Conservation (phyloP, 805 yeast genomes). For the Candida sphagnicola region DNA sequence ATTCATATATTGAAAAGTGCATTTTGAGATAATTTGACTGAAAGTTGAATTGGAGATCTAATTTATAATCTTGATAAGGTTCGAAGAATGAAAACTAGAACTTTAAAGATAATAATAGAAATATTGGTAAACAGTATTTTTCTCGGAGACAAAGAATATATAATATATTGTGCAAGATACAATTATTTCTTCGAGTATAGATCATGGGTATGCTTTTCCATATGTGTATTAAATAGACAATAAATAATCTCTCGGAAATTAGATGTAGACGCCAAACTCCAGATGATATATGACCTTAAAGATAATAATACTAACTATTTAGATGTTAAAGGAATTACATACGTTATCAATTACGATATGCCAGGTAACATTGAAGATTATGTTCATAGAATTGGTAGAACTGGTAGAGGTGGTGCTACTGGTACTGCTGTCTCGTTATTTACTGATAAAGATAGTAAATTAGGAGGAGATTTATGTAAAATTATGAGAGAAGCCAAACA, state of each 20-base stretch:
- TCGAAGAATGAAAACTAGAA: slow-evolving; percentile 1
- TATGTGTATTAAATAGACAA: slow-evolving; percentile 5
- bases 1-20: slow-evolving; percentile 6
- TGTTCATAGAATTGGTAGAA: slow-evolving; percentile 98
- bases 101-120: slow-evolving; percentile 1
- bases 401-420: slow-evolving; percentile 96
- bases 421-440: slow-evolving; percentile 96
- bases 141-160: neutral
- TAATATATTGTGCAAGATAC: neutral
- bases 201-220: slow-evolving; percentile 4
- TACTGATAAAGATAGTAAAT: slow-evolving; percentile 80
- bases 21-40: slow-evolving; percentile 2
- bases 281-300: neutral
- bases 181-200: slow-evolving; percentile 3
- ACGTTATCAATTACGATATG: slow-evolving; percentile 93
- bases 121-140: slow-evolving; percentile 6
- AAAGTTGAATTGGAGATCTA: slow-evolving; percentile 3
- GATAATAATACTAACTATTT: slow-evolving; percentile 27
- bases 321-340: slow-evolving; percentile 98
- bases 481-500: slow-evolving; percentile 96
- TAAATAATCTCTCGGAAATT: slow-evolving; percentile 4
- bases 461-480: slow-evolving; percentile 86
- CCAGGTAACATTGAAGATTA: slow-evolving; percentile 98
- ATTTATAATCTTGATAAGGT: slow-evolving; percentile 1
- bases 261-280: slow-evolving; percentile 3